phyloP scores from a whole-genome alignment of 75 land plant genomes.

The Azolla pinnata region DNA sequence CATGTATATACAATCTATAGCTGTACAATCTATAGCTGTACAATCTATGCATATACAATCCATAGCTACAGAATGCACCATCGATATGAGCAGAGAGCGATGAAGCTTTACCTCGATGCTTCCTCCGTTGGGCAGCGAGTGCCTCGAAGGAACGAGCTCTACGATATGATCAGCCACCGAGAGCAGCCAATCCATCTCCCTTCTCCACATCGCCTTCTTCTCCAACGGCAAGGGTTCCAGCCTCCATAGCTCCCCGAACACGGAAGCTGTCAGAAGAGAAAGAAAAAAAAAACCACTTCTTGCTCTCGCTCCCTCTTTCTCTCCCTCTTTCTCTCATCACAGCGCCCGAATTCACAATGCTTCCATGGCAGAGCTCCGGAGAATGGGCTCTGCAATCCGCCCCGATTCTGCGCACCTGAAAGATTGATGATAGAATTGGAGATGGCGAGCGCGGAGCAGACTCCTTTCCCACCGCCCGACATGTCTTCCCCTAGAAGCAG shows the following conservation, averaged over 20 bases:
- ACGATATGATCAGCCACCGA: conserved; percentile 74
- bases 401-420: conserved; percentile 32
- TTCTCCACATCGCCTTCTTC: conserved; percentile 51
- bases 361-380: background rate
- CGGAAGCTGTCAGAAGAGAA: conserved; percentile 40
- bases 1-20: too few relatives aligned
- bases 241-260: conserved; percentile 69
- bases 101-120: conserved; percentile 59
- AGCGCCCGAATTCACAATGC: background rate
- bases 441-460: conserved; percentile 70
- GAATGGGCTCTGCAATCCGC: background rate
- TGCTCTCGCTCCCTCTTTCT: background rate
- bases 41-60: too few relatives aligned
- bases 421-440: conserved; percentile 82
- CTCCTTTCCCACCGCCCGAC: conserved; percentile 84
- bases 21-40: too few relatives aligned
- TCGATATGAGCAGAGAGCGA: too few relatives aligned
- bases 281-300: background rate
- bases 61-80: too few relatives aligned
- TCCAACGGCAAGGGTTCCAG: conserved; percentile 58
- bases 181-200: conserved; percentile 82
- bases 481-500: conserved; percentile 81
- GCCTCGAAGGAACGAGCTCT: conserved; percentile 61
- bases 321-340: background rate
- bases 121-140: conserved; percentile 56